Evolutionary conservation across 768 basidiomycete species (phyloP).

Genomic region (Obba rivulosa): DNA sequence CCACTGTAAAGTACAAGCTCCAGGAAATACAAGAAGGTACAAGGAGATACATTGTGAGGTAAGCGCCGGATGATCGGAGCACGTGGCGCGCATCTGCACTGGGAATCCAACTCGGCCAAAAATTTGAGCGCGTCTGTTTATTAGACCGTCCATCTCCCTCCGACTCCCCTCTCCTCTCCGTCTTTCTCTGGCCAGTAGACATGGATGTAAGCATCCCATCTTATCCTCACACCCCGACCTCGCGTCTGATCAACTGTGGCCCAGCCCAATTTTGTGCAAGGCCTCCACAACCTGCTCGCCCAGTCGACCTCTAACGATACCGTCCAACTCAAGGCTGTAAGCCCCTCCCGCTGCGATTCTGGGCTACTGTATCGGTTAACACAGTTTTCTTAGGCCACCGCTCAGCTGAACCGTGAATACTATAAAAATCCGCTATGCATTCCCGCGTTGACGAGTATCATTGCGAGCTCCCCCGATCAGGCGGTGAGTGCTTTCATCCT

Average conservation of each 20-base stretch:
- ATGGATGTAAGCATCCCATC: slow-evolving; percentile 8
- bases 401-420: slow-evolving; percentile 85
- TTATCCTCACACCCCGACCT: background rate
- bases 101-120: slow-evolving; percentile 17
- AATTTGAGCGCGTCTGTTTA: slow-evolving; percentile 14
- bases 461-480: slow-evolving; percentile 78
- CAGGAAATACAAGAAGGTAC: too few species aligned
- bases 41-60: too few species aligned
- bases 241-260: slow-evolving; percentile 3
- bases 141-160: background rate
- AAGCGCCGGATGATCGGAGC: too few species aligned
- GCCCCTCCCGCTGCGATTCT: slow-evolving; percentile 25
- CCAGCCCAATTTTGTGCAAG: slow-evolving; percentile 71
- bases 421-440: slow-evolving; percentile 92
- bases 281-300: slow-evolving; percentile 78
- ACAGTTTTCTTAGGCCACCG: slow-evolving; percentile 80
- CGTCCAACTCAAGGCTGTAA: slow-evolving; percentile 78
- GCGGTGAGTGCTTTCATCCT: slow-evolving; percentile 49
- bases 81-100: too few species aligned
- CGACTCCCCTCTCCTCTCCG: slow-evolving; percentile 2
- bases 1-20: too few species aligned
- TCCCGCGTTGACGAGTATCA: slow-evolving; percentile 81
- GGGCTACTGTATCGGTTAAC: too few species aligned
- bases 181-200: slow-evolving; percentile 1
- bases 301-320: slow-evolving; percentile 90